Base-by-base conservation (phyloP, 2,329 filamentous ascomycete species). In the Fonsecaea pedrosoi region DNA sequence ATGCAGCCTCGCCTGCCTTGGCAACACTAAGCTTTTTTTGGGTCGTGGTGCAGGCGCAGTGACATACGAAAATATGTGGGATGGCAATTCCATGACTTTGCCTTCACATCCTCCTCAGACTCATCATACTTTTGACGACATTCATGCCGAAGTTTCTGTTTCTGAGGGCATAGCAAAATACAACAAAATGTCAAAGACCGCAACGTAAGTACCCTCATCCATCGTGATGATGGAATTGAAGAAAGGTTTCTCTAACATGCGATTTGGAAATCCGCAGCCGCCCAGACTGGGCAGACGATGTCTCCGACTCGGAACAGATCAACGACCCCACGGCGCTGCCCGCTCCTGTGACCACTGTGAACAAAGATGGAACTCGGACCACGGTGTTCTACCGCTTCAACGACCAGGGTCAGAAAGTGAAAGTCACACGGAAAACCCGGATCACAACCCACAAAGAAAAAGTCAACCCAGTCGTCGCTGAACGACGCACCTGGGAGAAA, bases 291-390 rank as follows among this genome's bases (percentile, higher is more conserved):
- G 73, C 73, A 58, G 72, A 74, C 67, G 72, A 74, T 62, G 67
- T 72, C 55, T 69, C 95, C 79, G 95, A 98, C 83, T 92, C 95
- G 79, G 86, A 89, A 75, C 88, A 90, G 74, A 93, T 96, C 79
- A 92, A 94, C 77, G 90, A 92, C 82, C 91, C 95, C 81, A 87
- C 91, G 83, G 83, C 87, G 73, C 91, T 99, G 75, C 95, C 95
- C 68, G 87, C 91, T 74, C 89, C 92, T 74, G 90, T 95, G 83
- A 91, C 94, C 74, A 94, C 92, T 79, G 90, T 90, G 79, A 98
- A 99, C 88, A 97, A 97, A 84, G 95, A 99, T 81, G 95, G 96
- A 78, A 97, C 92, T 75, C 97, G 97, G 83, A 99, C 96, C 55
- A 91, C 95, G 74, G 90, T 97, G 77, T 92, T 91, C 70, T 96